Evolutionary conservation across 1,139 yeast genomes (phyloP), one percentile per base, ranked within the genome.

Genomic region (Yamadazyma membranifaciens): DNA sequence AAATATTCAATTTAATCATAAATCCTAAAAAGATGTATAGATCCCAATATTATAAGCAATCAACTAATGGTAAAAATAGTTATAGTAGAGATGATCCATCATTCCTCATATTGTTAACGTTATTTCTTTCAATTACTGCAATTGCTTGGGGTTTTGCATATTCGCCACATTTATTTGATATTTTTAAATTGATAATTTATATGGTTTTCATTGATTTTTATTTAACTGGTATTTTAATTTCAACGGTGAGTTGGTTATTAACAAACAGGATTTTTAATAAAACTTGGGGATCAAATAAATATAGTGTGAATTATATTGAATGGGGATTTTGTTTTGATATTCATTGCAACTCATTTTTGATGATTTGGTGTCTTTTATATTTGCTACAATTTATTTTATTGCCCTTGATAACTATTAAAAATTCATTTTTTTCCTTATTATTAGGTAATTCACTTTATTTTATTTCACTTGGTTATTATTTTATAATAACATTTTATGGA

Each of bases 301-400:
- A 61, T 45, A 63, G 57, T 40, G 74, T 77, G 34, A 79, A 80
- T 41, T 78, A 80, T 48, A 72, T 89, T 37, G 96, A 88, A 56
- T 89, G 96, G 96, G 91, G 92, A 0, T 89, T 87, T 58, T 88
- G 97, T 63, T 89, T 89, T 60, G 97, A 89, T 57, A 83, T 89
- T 20, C 97, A 89, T 61, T 88, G 96, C 64, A 89, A 89, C 61
- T 79, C 96, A 28, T 89, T 87, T 54, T 67, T 89, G 50, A 70
- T 86, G 22, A 82, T 89, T 41, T 88, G 95, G 95, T 73, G 87
- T 44, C 65, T 79, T 41, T 69, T 89, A 33, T 89, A 89, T 58
- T 75, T 87, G 49, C 52, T 87, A 25, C 96, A 88, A 59, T 87
- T 87, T 53, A 59, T 87, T 34, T 62, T 88, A 41, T 67, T 88